Base-by-base conservation (phyloP, 352 stramenopile species). In the Phytophthora syringae region DNA sequence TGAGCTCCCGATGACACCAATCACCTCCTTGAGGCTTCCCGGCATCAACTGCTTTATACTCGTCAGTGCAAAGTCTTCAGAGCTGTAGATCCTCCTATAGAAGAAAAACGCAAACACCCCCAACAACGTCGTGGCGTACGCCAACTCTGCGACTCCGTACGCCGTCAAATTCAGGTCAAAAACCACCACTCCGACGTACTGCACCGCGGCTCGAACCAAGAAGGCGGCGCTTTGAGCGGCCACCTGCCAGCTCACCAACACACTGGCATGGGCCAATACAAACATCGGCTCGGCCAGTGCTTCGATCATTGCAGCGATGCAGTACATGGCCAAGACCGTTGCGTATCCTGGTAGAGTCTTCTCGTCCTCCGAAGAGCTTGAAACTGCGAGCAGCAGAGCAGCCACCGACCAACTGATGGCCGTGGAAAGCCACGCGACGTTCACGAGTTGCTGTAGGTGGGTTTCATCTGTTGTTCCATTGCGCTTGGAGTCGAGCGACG, bases 241-340 rank as follows among this genome's bases (percentile, higher is more conserved):
- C 7, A 94, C 88, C 52, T 93, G 86, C 80, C 88, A 89, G n/a
- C 77, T 84, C n/a, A 95, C 88, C 30, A 90, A 64, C 34, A 95
- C 83, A 56, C 78, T 90, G 50, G 76, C 88, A 64, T 94, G 80
- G 0, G 85, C 82, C 36, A 95, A 67, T 40, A 94, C 64, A 39
- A 90, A 95, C 82, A 97, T 89, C 0, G 88, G 86, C 64, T 97
- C 89, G 1, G 84, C 88, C 9, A 89, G 48, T 7, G 86, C 83
- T 58, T 97, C 89, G 32, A 94, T 70, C 75, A 87, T 90, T 50
- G 88, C 88, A 27, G 87, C 84, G 18, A 78, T 56, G 57, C 84
- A 93, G 52, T 94, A 95, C 74, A 95, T 88, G 7, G 56, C 63
- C 52, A 97, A 55, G 21, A 92, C 80, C 9, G 68, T 60, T 28